Base-by-base conservation (phyloP, 73 alveolate species). In the Blepharisma stoltei region DNA sequence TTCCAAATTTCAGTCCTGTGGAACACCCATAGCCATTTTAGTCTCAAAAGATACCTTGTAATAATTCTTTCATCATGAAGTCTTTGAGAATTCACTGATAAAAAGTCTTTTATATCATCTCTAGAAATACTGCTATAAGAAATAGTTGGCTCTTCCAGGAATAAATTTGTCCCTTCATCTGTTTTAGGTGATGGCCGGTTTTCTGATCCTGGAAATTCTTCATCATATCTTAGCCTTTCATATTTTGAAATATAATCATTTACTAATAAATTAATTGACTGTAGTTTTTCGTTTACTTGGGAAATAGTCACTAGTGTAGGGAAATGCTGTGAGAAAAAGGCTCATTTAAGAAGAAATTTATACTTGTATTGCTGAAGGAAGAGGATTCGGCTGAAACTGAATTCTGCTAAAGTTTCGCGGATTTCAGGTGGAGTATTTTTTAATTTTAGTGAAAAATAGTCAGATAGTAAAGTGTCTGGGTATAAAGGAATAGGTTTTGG, bases 101-200 rank as follows among this genome's bases (percentile, higher is more conserved):
- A 14, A 25, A 14, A 60, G 23, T 14, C 23, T 38, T 60, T n/a
- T 18, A 60, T 8, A 25, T 60, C 73, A 25, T 60, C 73, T 25
- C 23, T 60, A 18, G 73, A n/a, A n/a, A 60, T 8, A 25, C 45
- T 60, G 23, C 73, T 60, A 25, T 14, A 60, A n/a, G 46, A 14
- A 18, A 60, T 38, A 18, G 23, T 38, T 25, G 73, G 73, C 46
- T 60, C 73, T 25, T 60, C 73, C 14, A 14, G 47, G 5, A 60
- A 60, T 25, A 60, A 60, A 25, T 60, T 60, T 25, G 73, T 60
- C 37, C 73, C 73, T 8, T 60, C 73, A 14, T 60, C 73, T 14
- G 73, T 60, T 38, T 60, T 60, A 18, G 73, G 73, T 18, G 73
- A 60, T 18, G 73, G 73, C 46, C 73, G 0, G 11, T 8, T 38